Base-by-base conservation (phyloP, 2,329 filamentous ascomycete genomes). In the Colletotrichum sp. region DNA sequence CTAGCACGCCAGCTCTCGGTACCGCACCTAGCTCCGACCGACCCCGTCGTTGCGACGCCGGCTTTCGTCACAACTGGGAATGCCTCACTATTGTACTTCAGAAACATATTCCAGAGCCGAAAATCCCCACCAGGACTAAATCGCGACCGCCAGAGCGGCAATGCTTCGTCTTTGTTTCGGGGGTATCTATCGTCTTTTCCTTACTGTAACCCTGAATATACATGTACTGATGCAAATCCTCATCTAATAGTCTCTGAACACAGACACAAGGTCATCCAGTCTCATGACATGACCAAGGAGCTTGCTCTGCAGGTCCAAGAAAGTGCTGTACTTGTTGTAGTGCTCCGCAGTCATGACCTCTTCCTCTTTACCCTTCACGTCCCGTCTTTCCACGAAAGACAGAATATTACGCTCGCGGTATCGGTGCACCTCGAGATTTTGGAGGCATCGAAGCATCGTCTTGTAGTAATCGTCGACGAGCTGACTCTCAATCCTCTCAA, bases 391-490 rank as follows among this genome's bases (percentile, higher is more conserved):
- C 2, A 95, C 93, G 83, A 98, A 95, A 32, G 93, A 91, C 34
- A 98, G 88, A 28, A 98, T 92, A 69, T 93, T 91, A 77, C 92
- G 90, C 73, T 95, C 91, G 78, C 92, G 92, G 66, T 91, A 90
- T 52, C 94, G 91, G 83, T 98, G 95, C 32, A 94, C 91, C 43
- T 93, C 91, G 28, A 97, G 90, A 28, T 96, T 93, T 83, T 98
- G 95, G 65, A 98, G 83, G 77, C 94, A 94, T 72, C 96, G 92
- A 18, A 95, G 90, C 94, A 98, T 98, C 32, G 93, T 91, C 83
- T 98, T 98, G 87, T 98, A 98, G 1, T 94, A 91, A 75, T 95
- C 93, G 77, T 98, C 94, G 13, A 98, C 85, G 2, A 98, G 86
- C 76, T 94, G 91, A 24, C 90, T 89, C 65, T 93, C 88, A 8